Base-by-base conservation (phyloP, 2,329 filamentous ascomycete species). In the Lizonia empirigonia region DNA sequence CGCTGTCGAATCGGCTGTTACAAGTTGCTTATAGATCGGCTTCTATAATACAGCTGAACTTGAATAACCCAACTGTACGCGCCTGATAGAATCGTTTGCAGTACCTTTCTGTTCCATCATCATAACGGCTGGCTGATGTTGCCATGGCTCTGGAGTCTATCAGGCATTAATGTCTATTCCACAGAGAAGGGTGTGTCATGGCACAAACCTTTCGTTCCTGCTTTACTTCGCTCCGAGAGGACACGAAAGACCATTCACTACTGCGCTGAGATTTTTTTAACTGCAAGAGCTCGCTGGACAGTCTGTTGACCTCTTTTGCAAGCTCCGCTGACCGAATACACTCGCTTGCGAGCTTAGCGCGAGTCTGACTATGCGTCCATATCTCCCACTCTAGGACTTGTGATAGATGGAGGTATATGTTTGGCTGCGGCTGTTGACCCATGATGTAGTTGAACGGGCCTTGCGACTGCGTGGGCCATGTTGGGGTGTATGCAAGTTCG, bases 181-280 rank as follows among this genome's bases (percentile, higher is more conserved):
- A 10, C n/a, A n/a, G n/a, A n/a, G 6, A 7, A 39, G 15, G n/a
- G n/a, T n/a, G 27, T 27, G 7, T 18, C 2, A 12, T 12, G 18
- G 36, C 36, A 10, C 36, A 39, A 22, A 39, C 36, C 36, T 39
- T 39, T n/a, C 23, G 36, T 13, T 39, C 36, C 15, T 27, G 36
- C 18, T 27, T 39, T 12, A 19, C 8, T 18, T 19, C 7, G 36
- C 36, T 18, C 12, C 19, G 9, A 39, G 7, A 9, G 4, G 22
- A 10, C 6, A 18, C 4, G 18, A 15, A 19, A 39, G 36, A 27
- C 22, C 7, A 7, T 27, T 27, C 12, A 5, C 27, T 12, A 27
- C 18, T 22, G 15, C 18, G 23, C 36, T 27, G 22, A 4, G n/a
- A 27, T 8, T 39, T n/a, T 27, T 13, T n/a, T 23, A 39, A 39